phyloP scores from a whole-genome alignment of 129 eudicot species.

The Apium graveolens region DNA sequence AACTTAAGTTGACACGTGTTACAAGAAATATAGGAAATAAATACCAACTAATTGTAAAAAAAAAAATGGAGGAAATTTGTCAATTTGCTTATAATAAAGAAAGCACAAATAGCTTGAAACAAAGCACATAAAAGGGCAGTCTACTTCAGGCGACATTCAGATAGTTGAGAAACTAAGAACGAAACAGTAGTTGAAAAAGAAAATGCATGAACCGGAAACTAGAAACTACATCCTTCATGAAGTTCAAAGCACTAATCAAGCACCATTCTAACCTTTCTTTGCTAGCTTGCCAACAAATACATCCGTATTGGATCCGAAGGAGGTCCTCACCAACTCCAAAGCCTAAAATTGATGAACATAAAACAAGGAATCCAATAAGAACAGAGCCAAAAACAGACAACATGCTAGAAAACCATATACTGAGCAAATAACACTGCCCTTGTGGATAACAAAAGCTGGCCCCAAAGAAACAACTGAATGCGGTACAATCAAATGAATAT shows the following conservation, averaged over 20 bases:
- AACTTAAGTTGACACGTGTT: too few species aligned
- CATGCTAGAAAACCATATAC: neutral
- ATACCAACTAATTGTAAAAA: too few species aligned
- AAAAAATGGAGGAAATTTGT: neutral
- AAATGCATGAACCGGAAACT: neutral
- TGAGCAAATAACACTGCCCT: too few species aligned
- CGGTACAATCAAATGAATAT: too few species aligned
- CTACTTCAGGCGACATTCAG: neutral
- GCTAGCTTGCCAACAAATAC: neutral
- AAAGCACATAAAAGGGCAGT: neutral
- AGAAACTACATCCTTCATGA: slow-evolving; percentile 4
- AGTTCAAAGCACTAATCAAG: neutral
- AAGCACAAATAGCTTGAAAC: neutral
- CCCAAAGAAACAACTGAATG: too few species aligned
- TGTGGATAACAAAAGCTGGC: too few species aligned
- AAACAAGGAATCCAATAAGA: neutral
- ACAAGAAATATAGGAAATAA: too few species aligned
- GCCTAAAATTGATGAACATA: neutral
- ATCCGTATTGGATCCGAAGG: slow-evolving; percentile 5
- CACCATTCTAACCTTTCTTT: neutral
- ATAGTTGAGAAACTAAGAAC: neutral
- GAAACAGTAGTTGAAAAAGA: neutral
- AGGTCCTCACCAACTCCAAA: slow-evolving; percentile 11
- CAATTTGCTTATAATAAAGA: neutral
- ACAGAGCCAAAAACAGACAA: neutral